Conservation (phyloP, 2,329 filamentous ascomycete genomes). For the Pyrenochaeta sp. region DNA sequence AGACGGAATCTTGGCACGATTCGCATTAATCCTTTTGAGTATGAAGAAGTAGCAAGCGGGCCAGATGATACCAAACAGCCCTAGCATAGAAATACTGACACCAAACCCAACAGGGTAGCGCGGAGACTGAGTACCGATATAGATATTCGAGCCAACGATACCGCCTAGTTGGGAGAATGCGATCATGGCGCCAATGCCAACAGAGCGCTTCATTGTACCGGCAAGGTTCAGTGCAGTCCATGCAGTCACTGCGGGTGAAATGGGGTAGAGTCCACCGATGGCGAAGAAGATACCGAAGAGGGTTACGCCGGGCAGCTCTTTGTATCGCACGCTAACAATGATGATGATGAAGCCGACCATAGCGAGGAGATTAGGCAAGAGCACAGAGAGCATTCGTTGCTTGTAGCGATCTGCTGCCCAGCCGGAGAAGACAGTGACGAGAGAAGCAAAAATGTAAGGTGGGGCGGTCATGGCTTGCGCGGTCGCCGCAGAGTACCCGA, state of each 20-base stretch:
- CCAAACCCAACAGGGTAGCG: slow-evolving; percentile 41
- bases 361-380: slow-evolving; percentile 24
- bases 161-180: slow-evolving; percentile 21
- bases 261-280: slow-evolving; percentile 21
- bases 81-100: slow-evolving; percentile 9
- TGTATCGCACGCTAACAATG: slow-evolving; percentile 43
- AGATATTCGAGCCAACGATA: slow-evolving; percentile 37
- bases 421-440: slow-evolving; percentile 18
- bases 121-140: slow-evolving; percentile 33
- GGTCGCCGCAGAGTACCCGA: slow-evolving; percentile 21
- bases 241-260: not conserved
- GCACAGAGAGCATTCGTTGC: slow-evolving; percentile 14
- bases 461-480: slow-evolving; percentile 23
- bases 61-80: slow-evolving; percentile 4
- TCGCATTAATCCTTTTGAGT: slow-evolving; percentile 42
- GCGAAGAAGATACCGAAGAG: slow-evolving; percentile 16
- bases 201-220: slow-evolving; percentile 29
- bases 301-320: slow-evolving; percentile 11
- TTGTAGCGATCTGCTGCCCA: slow-evolving; percentile 19
- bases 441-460: slow-evolving; percentile 19
- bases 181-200: slow-evolving; percentile 27
- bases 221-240: slow-evolving; percentile 18
- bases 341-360: slow-evolving; percentile 54
- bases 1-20: not conserved
- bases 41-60: slow-evolving; percentile 17